Evolutionary conservation across 306 rosid genomes (phyloP), one percentile per base, ranked within the genome.

Genomic region (Malus sylvestris): DNA sequence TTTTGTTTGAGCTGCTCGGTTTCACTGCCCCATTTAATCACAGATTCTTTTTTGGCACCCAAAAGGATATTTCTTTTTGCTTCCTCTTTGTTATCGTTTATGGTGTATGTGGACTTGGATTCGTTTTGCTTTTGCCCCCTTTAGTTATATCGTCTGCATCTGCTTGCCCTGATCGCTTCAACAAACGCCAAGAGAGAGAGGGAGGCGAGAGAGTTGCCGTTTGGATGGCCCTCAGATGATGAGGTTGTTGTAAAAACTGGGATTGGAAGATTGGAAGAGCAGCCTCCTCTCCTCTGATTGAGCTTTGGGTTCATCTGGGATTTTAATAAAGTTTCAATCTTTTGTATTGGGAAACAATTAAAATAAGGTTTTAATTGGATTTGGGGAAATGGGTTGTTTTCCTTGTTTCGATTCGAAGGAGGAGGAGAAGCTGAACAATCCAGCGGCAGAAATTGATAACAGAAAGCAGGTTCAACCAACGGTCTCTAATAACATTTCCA

Each of bases 351-450:
- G 18, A 51, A 52, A 35, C 63, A 38, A 19, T 68, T 70, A 40
- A 71, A 60, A 7, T 75, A 61, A 61, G 68, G 44, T 61, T 20
- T 30, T 19, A 20, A 49, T 76, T 79, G 65, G 74, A 76, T 78
- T 89, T 76, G 75, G 78, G 76, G 71, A 58, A 68, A 93, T 93
- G 98, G 93, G 98, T 64, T 93, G 98, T 73, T 93, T 93, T 85
- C 80, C 98, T 42, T 93, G 97, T 84, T 93, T 93, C 81, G 98
- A 93, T 89, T 89, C 97, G 61, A 88, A 78, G 86, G 98, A 93
- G 83, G 98, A 93, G 71, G 97, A 88, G 83, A 91, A 85, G 80
- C 87, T 93, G 70, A 93, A 93, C 84, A 93, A 93, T 86, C 91
- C 93, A 33, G 84, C 74, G 44, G 87, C 80, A 49, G 81, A 83